These are phyloP conservation scores for Alliaria petiolata DNA, from an alignment of 345 rosid genomes.

Conservation along the genomic window DNA sequence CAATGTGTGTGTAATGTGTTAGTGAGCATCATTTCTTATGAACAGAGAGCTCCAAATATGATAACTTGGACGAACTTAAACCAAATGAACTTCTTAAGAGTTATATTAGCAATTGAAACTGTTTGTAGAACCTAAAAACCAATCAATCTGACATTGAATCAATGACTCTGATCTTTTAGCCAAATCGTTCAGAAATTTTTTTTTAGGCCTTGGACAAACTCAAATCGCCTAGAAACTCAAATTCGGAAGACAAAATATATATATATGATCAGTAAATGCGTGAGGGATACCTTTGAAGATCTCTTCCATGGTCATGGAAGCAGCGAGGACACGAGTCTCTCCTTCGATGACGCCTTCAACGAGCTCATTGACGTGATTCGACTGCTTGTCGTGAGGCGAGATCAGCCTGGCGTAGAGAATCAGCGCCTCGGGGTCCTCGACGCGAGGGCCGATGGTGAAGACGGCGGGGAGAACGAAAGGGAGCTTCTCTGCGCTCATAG, in stretches of 20 bases:
- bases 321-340: constrained; percentile 80
- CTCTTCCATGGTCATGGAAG: constrained; percentile 91
- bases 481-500: constrained; percentile 91
- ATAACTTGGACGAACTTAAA: neutral
- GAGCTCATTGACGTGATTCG: constrained; percentile 66
- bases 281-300: constrained; percentile 50
- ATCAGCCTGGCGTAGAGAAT: constrained; percentile 59
- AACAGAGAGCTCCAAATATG: neutral
- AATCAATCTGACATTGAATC: neutral
- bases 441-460: constrained; percentile 75
- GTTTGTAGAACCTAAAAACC: neutral
- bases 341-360: constrained; percentile 86
- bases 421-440: constrained; percentile 48
- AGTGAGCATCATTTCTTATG: neutral
- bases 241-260: too few relatives aligned
- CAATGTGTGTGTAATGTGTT: too few relatives aligned
- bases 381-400: constrained; percentile 61
- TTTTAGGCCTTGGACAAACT: too few relatives aligned
- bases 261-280: too few relatives aligned
- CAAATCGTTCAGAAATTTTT: neutral
- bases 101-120: neutral
- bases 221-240: neutral
- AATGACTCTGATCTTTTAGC: neutral
- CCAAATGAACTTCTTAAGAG: too few relatives aligned
- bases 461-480: constrained; percentile 74